Evolutionary conservation across 345 rosid species (phyloP), one percentile per base, ranked within the genome.

Genomic region (Populus ilicifolia): DNA sequence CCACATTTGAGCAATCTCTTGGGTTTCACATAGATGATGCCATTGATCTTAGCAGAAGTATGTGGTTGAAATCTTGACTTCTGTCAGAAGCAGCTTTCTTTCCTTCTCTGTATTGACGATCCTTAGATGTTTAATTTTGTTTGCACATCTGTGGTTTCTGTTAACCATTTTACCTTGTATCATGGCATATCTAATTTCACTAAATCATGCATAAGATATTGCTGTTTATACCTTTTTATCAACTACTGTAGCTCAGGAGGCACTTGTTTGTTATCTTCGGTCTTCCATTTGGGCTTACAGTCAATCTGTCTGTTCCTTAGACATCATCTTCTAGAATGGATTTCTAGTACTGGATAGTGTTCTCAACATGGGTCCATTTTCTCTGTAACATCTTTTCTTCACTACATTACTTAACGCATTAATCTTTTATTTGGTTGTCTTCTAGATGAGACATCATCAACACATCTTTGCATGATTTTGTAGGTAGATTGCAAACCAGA

Each of bases 11-110:
- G 75, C 88, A 83, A 70, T 83, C 87, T 62, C 81, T 87, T 75
- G 89, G 87, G 66, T 81, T 88, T 80, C 87, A 83, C 76, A 69
- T 85, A n/a, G 88, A 86, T 78, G 83, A 87, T 81, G 89, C 88
- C 63, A 80, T 87, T 83, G 89, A 87, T 74, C 87, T 87, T 67
- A 73, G 86, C 79, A 84, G 90, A 81, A 81, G 90, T 87, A 85
- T 74, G 87, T 67, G 41, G 20, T 80, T 25, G 14, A 17, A 52
- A n/a, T 69, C 74, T 17, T 64, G 70, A 5, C 23, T 70, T 48
- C 52, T 77, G 18, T 46, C 46, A 11, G 6, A 48, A 46, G 36
- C 65, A 13, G 66, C 43, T 41, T 73, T 81, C 61, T 44, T 20
- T 23, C 65, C 1, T 79, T 48, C 66, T 64, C 27, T 70, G 52